A percentile compares a stretch with the other conserved stretches of the same genome.
These are phyloP conservation scores for Pseudogymnoascus sp. DNA, from an alignment of 2,329 filamentous ascomycete species.

Conservation along the genomic window DNA sequence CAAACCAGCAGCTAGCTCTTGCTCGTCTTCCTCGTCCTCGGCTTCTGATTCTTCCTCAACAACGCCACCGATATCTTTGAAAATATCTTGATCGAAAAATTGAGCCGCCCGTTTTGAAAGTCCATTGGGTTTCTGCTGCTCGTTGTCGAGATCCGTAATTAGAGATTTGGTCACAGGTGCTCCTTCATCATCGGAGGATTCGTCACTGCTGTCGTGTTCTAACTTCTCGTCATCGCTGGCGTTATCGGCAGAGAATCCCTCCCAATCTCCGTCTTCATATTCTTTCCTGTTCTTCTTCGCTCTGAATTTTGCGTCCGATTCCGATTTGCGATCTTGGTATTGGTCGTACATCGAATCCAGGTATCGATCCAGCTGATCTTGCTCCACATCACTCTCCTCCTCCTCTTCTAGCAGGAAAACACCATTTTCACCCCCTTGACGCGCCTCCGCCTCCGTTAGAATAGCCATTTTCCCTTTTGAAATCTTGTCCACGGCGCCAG, in stretches of 20 bases:
- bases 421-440: slow-evolving; percentile 54
- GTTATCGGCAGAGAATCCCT: slow-evolving; percentile 69
- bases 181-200: slow-evolving; percentile 51
- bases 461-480: slow-evolving; percentile 72
- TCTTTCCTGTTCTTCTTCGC: slow-evolving; percentile 83
- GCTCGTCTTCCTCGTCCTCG: slow-evolving; percentile 36
- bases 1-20: slow-evolving; percentile 30
- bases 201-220: slow-evolving; percentile 56
- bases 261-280: slow-evolving; percentile 82
- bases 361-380: slow-evolving; percentile 74
- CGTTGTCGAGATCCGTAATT: slow-evolving; percentile 55
- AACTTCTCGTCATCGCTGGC: slow-evolving; percentile 51
- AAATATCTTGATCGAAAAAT: slow-evolving; percentile 95
- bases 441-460: slow-evolving; percentile 48
- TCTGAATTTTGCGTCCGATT: slow-evolving; percentile 76
- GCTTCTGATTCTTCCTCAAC: slow-evolving; percentile 45
- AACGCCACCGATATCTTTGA: slow-evolving; percentile 69
- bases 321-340: slow-evolving; percentile 73
- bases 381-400: slow-evolving; percentile 67
- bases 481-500: slow-evolving; percentile 60
- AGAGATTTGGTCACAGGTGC: slow-evolving; percentile 40
- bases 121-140: slow-evolving; percentile 43
- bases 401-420: slow-evolving; percentile 48
- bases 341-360: slow-evolving; percentile 82
- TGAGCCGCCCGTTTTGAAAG: slow-evolving; percentile 79